Evolutionary conservation across 2,329 filamentous ascomycete genomes (phyloP), one percentile per base, ranked within the genome.

Genomic region (Cercospora sesami): DNA sequence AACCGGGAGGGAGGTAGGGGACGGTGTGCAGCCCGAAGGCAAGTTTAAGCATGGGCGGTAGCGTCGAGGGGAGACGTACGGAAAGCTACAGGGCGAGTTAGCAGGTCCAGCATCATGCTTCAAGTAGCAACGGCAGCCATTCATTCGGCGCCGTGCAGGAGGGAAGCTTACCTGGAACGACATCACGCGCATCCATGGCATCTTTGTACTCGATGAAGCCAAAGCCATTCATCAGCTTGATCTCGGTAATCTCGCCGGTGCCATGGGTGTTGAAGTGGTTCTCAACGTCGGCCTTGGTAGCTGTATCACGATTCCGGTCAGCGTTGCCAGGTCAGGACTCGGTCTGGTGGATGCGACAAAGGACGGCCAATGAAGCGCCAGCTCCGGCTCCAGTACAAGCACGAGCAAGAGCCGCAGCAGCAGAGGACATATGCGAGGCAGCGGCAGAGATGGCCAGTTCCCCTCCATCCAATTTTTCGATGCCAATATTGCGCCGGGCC

Each of bases 181-280:
- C 94, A 83, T 99, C 95, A 79, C 94, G 91, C 75, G 95, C 95
- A 84, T 99, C 95, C 91, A 97, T 92, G 68, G 93, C 89, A 84
- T 98, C 95, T 82, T 97, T 96, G 83, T 98, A 99, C 82, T 99
- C 95, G 80, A 99, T 97, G 85, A 99, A 99, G 80, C 95, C 95
- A 80, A 99, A 99, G 78, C 95, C 95, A 80, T 97, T 98, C 95
- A 99, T 99, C 72, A 99, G 89, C 86, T 99, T 99, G 84, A 99
- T 94, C 85, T 99, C 95, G 75, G 91, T 95, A 80, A 99, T 98
- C 81, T 97, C 93, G 81, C 95, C 95, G 75, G 93, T 94, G 79
- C 94, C 95, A 89, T 97, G 93, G 78, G 90, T 93, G 80, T 90
- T 90, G 84, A 99, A 99, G 82, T 98, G 94, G 77, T 90, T 89